Evolutionary conservation across 148 eudicot species (phyloP).

Genomic region (Pouteria glomerata): DNA sequence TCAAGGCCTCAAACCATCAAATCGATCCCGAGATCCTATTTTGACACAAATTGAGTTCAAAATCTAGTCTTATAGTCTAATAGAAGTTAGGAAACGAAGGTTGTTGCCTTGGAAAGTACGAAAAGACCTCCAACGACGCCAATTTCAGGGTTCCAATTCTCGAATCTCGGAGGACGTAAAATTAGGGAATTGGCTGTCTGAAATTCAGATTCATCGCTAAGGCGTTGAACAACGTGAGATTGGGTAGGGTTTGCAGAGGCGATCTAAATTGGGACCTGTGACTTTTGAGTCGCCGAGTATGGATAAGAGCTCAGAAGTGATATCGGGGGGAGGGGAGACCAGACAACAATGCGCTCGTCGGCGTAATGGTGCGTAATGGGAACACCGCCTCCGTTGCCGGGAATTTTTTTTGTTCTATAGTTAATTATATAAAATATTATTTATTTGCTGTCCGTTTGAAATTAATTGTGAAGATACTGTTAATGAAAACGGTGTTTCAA

Average conservation of each 20-base stretch:
- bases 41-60: neutral
- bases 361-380: neutral
- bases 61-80: neutral
- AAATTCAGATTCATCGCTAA: neutral
- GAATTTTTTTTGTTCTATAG: no score
- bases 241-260: neutral
- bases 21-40: no score
- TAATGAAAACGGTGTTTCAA: no score
- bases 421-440: no score
- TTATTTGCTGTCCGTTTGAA: no score
- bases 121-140: neutral
- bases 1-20: neutral
- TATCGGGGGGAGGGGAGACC: no score
- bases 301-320: no score
- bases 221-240: no score
- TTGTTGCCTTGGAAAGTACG: neutral
- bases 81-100: neutral
- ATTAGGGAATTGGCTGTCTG: neutral
- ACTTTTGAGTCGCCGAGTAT: neutral
- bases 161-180: neutral
- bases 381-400: neutral
- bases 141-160: neutral
- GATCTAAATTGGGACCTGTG: neutral
- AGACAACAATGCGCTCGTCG: no score
- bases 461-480: no score